These are phyloP conservation scores for Solanum arcanum DNA, from an alignment of 257 asterid species.

Conservation along the genomic window DNA sequence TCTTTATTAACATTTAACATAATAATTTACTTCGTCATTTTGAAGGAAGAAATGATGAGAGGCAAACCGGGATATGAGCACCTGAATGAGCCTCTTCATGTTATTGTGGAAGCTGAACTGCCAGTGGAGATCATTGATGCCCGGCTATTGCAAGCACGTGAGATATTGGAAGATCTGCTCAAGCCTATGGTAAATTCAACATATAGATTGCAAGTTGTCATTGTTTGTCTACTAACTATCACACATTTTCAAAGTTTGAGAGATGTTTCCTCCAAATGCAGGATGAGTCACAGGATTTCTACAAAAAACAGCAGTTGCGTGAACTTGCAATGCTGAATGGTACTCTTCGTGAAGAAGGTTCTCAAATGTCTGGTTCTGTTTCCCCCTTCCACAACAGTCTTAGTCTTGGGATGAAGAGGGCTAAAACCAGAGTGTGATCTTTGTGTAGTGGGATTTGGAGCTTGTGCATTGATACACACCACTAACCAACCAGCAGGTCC, in stretches of 20 bases:
- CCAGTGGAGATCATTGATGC: constrained; percentile 92
- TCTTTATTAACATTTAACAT: background rate
- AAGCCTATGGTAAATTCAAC: constrained; percentile 70
- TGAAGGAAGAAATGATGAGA: constrained; percentile 98
- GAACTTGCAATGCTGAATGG: constrained; percentile 94
- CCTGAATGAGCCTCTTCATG: constrained; percentile 91
- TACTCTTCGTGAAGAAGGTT: constrained; percentile 80
- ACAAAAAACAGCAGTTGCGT: constrained; percentile 85
- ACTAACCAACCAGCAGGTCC: constrained; percentile 22
- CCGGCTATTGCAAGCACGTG: constrained; percentile 87
- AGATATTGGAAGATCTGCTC: constrained; percentile 84
- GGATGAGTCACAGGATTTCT: constrained; percentile 90
- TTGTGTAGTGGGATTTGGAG: constrained; percentile 5
- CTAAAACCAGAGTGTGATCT: constrained; percentile 75
- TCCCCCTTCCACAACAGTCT: constrained; percentile 90
- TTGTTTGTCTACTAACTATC: background rate
- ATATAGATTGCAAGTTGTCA: background rate
- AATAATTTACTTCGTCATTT: constrained; percentile 6
- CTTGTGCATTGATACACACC: constrained; percentile 8
- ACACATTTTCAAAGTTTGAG: background rate
- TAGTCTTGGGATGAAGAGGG: constrained; percentile 96
- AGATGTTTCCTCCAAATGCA: constrained; percentile 10
- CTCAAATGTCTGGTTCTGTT: constrained; percentile 87
- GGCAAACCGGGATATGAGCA: constrained; percentile 98
- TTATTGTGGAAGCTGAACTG: constrained; percentile 87